Base-by-base conservation (phyloP, 2,329 filamentous ascomycete species). In the Fusarium globosum region DNA sequence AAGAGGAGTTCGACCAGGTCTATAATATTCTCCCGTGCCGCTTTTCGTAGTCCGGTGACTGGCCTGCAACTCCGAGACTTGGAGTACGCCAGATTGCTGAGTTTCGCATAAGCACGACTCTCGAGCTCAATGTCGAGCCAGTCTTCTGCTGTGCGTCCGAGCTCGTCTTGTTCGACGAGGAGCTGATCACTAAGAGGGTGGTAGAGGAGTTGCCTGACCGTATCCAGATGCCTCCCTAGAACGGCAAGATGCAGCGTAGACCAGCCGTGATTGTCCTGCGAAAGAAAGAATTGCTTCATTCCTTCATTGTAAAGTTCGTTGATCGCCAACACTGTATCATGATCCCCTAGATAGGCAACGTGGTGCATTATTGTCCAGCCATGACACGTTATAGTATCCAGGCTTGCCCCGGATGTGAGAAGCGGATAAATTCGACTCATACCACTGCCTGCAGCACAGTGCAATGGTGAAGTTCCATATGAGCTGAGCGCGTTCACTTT, bases 181-280 rank as follows among this genome's bases (percentile, higher is more conserved):
- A 28, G 18, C 26, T 7, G 26, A 18, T 30, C 43, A 1, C 26
- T 8, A 28, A 21, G 11, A 21, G 43, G 43, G 0, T 1, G 2
- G 43, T 4, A 4, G 12, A 48, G 45, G 8, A 48, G 18, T 21
- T 15, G 20, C 15, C 8, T 30, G 26, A 48, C 26, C 8, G 45
- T 21, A 30, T 48, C 18, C 18, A 30, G 45, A 48, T 48, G 26
- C 26, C 45, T 48, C 6, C 45, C 45, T 10, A 48, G 45, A 48
- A 20, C 45, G 14, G 58, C 58, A 20, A 53, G 46, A 20, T 53
- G 46, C 3, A 61, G 30, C 18, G 13, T 8, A 53, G 58, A 43
- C 58, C 58, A 61, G 15, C 58, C 58, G 13, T 48, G 45, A 21
- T 48, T 48, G 45, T 48, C 45, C 26, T 48, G 45, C 26, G 13